Base-by-base conservation (phyloP, 2,329 filamentous ascomycete genomes). In the Colletotrichum destructivum region DNA sequence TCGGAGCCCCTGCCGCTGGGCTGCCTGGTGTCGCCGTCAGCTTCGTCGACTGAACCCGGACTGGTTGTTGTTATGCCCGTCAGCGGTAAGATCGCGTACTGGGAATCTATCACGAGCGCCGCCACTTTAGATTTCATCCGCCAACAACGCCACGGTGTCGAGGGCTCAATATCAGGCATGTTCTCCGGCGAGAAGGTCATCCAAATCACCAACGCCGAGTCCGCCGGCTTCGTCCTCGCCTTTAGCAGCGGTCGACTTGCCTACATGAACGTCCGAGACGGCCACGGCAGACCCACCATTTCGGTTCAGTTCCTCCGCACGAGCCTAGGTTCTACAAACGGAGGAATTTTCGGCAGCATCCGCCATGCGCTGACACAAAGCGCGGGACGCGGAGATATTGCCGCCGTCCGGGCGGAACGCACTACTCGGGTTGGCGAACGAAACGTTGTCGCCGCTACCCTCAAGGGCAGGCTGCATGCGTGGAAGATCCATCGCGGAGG, bases 401-500 rank as follows among this genome's bases (percentile, higher is more conserved):
- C 92, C 55, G 94, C 95, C 40, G 91, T 97, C 47, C 90, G 91
- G 75, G 91, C 94, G 35, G 93, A 94, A 54, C 87, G 89, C 63
- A 91, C 92, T 12, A 86, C 88, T 47, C 90, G 91, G 69, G 91
- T 94, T 74, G 95, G 95, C 31, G 95, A 98, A 81, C 91, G 95
- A 78, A 94, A 95, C 75, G 88, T 98, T 44, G 89, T 98, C 57
- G 91, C 95, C 47, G 90, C 92, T 16, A 96, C 95, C 2, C 88
- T 90, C 65, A 92, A 92, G 76, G 96, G 93, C 38, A 89, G 91
- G 69, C 84, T 99, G 35, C 92, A 97, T 76, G 88, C 92, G 9
- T 99, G 96, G 96, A 93, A 93, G 78, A 88, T 98, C 54, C 94
- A 96, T 77, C 94, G 96, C 80, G 94, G 93, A 72, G 95, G 95